Conservation (phyloP, 2,329 filamentous ascomycete genomes). For the Trichoderma sp. region DNA sequence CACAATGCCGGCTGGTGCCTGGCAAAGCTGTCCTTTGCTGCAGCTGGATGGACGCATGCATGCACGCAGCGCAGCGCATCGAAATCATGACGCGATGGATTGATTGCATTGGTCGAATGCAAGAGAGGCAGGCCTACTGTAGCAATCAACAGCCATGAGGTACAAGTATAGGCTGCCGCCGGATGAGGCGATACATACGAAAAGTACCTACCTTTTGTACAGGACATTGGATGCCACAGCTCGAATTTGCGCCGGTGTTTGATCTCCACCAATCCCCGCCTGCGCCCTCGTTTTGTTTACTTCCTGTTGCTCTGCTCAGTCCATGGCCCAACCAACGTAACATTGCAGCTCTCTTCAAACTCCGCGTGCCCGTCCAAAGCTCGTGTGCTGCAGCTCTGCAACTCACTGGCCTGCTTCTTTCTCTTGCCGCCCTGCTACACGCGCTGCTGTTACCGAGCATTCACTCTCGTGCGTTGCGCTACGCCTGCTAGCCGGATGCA, state of each 20-base stretch:
- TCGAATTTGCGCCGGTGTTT: conserved; percentile 18
- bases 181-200: neutral
- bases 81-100: neutral
- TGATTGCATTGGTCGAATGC: neutral
- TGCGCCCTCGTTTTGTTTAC: neutral
- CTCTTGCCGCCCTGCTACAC: neutral
- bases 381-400: neutral
- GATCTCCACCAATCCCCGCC: conserved; percentile 15
- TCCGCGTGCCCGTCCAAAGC: neutral
- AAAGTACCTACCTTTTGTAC: no score
- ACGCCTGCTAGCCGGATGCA: conserved; percentile 8
- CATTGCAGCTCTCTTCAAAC: neutral
- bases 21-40: conserved; percentile 9
- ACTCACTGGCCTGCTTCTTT: neutral
- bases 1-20: neutral
- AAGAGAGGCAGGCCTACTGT: neutral
- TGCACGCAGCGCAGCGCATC: neutral
- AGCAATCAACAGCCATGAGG: neutral
- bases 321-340: neutral
- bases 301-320: neutral
- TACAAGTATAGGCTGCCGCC: neutral
- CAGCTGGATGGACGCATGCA: neutral
- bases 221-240: neutral
- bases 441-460: neutral
- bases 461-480: neutral